Conservation (phyloP, 805 yeast species). For the Starmerella asiatica region DNA sequence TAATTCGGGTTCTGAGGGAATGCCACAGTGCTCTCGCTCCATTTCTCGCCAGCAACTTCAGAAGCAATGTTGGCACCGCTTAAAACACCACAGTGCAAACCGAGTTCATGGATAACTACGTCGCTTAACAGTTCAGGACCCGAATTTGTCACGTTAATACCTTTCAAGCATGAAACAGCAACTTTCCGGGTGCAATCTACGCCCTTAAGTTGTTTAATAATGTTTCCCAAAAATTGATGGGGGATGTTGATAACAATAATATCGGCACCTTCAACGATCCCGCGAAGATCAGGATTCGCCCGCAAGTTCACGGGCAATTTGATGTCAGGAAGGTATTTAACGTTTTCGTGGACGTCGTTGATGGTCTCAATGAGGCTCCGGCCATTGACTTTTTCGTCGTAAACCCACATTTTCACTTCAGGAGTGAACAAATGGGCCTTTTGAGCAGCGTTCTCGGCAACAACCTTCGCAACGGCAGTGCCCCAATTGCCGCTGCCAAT, state of each 20-base stretch:
- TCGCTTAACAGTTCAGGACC: conserved; percentile 78
- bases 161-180: conserved; percentile 93
- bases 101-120: conserved; percentile 64
- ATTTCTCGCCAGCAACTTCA: conserved; percentile 87
- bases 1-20: conserved; percentile 62
- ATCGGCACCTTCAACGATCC: conserved; percentile 70
- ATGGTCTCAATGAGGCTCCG: conserved; percentile 76
- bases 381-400: conserved; percentile 67
- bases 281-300: conserved; percentile 74
- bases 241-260: conserved; percentile 88
- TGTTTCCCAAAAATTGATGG: conserved; percentile 79
- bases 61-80: conserved; percentile 97
- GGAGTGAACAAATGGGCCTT: conserved; percentile 59
- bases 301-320: conserved; percentile 71
- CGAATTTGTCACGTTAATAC: conserved; percentile 72
- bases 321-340: conserved; percentile 83
- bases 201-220: conserved; percentile 65
- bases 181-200: conserved; percentile 55
- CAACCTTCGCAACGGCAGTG: conserved; percentile 88
- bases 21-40: conserved; percentile 97
- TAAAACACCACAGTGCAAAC: conserved; percentile 86
- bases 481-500: conserved; percentile 99
- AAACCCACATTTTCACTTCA: conserved; percentile 93
- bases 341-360: conserved; percentile 83
- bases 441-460: conserved; percentile 71